Conservation (phyloP, 2,329 filamentous ascomycete species). For the Pseudonectria buxi region DNA sequence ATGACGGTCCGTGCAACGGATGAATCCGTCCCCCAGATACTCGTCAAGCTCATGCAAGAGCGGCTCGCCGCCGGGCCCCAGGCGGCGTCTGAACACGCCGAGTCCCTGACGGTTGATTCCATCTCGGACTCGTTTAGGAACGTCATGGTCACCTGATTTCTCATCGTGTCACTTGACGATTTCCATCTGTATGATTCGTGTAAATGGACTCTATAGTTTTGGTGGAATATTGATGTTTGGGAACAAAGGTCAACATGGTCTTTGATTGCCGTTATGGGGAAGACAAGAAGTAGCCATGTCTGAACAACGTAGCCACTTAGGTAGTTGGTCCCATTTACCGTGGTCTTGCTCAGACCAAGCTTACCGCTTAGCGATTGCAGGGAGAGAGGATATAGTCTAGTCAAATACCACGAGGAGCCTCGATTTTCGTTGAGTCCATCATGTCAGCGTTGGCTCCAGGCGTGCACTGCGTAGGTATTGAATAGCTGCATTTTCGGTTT, state of each 20-base stretch:
- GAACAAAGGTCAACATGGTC: conserved; percentile 14
- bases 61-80: conserved; percentile 55
- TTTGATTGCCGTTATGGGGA: conserved; percentile 7
- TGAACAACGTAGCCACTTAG: too few species aligned
- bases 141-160: conserved; percentile 42
- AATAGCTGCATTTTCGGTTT: not conserved
- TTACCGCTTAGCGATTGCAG: conserved; percentile 9
- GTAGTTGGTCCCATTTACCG: too few species aligned
- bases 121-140: conserved; percentile 51
- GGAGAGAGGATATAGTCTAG: conserved; percentile 16
- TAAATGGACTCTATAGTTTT: conserved; percentile 12
- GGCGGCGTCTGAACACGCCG: conserved; percentile 32
- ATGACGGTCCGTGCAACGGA: conserved; percentile 92
- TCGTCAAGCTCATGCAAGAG: conserved; percentile 85
- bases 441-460: too few species aligned
- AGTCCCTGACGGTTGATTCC: conserved; percentile 39
- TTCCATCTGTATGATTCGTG: conserved; percentile 19
- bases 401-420: conserved; percentile 18
- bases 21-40: conserved; percentile 71
- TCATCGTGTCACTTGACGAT: conserved; percentile 3
- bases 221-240: conserved; percentile 29
- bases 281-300: conserved; percentile 11
- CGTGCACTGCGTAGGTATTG: too few species aligned
- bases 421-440: conserved; percentile 3
- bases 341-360: conserved; percentile 6